Evolutionary conservation across 2,329 filamentous ascomycete species (phyloP), one percentile per base, ranked within the genome.

Genomic region (Aspergillus luchuensis): DNA sequence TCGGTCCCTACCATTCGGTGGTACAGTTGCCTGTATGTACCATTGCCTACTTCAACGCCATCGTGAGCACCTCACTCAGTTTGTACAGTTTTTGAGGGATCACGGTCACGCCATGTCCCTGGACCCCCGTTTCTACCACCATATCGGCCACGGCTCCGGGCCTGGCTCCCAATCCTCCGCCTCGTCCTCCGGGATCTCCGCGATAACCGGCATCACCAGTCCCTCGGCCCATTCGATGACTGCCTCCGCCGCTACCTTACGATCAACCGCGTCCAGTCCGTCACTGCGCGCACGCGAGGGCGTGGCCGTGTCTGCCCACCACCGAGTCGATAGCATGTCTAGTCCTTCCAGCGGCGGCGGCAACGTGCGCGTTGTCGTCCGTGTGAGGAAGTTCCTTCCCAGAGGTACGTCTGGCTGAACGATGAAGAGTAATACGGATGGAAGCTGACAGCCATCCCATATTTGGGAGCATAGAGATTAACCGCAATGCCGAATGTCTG

Each of bases 351-450:
- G 87, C 63, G 90, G 90, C 59, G 89, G 88, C 63, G 90, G 90
- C 59, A 95, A 95, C 76, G 91, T 95, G 61, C 85, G 87, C 69
- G 91, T 95, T 28, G 91, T 94, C 30, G 91, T 95, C 62, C 84
- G 91, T 73, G 91, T 94, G 58, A 83, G 91, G 71, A 90, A 87
- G 1, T 94, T 94, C 79, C 80, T 95, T 61, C 89, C 87, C 51
- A 81, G 91, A 87, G 91, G 91, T 92, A 80, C 62, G 67, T 72
- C 38, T 56, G 19, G 8, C 38, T 48, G 15, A 10, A 8, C 13
- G 8, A 10, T 47, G 17, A 11, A 30, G n/a, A 33, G 17, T 8
- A 25, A 1, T 19, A n/a, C 7, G 17, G 7, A 4, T 45, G 23
- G 57, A 36, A 15, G 19, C 51, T 59, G 21, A 48, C 28, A 17